Evolutionary conservation across 106 monocot species (phyloP).

Genomic region (Alisma plantagoaquatica): DNA sequence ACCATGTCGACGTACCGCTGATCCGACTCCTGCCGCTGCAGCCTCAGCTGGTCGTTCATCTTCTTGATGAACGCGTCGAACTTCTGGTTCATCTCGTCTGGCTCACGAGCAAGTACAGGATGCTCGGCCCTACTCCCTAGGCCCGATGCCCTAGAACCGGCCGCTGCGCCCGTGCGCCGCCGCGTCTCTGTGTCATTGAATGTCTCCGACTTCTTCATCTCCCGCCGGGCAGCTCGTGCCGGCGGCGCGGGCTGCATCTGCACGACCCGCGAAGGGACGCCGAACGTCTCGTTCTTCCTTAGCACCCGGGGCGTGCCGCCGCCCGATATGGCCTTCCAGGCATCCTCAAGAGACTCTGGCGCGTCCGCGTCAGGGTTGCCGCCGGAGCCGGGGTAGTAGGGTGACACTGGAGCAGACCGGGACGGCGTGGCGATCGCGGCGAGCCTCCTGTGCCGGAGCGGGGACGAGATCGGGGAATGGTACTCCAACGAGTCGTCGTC

Average conservation of each 20-base stretch:
- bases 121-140: constrained; percentile 6
- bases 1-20: constrained; percentile 6
- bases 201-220: constrained; percentile 19
- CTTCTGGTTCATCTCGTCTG: constrained; percentile 41
- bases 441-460: neutral
- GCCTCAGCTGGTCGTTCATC: constrained; percentile 31
- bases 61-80: constrained; percentile 70
- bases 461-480: neutral
- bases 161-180: too few species aligned
- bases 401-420: too few species aligned
- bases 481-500: constrained; percentile 14
- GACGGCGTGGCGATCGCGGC: neutral
- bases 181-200: constrained; percentile 7
- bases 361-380: neutral
- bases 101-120: neutral
- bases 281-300: constrained; percentile 19
- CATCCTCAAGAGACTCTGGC: constrained; percentile 34
- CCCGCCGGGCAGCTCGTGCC: neutral
- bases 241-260: constrained; percentile 1
- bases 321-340: constrained; percentile 36
- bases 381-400: neutral
- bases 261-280: constrained; percentile 3
- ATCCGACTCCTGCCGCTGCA: constrained; percentile 17
- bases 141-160: neutral
- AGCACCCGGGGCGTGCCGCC: neutral